Percentiles rank a stretch among this genome's conserved stretches.
Evolutionary conservation across 2,329 filamentous ascomycete species (phyloP).

Genomic region (Knufia fluminis): DNA sequence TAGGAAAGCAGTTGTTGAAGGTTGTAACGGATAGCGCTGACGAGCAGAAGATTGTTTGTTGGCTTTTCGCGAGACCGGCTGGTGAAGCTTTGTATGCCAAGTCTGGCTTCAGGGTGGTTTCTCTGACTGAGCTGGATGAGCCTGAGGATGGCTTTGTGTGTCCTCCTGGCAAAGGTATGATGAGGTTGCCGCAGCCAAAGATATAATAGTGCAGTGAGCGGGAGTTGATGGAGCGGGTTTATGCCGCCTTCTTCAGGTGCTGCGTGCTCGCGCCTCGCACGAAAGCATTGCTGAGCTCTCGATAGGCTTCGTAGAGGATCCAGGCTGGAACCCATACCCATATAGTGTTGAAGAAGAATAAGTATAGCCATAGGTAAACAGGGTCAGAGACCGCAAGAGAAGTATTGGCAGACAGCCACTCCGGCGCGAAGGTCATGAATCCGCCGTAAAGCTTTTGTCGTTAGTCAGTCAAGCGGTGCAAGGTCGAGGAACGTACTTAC

Average conservation of each 20-base stretch:
- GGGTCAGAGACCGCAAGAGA: conserved; percentile 51
- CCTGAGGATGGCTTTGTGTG: conserved; percentile 13
- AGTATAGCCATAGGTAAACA: conserved; percentile 55
- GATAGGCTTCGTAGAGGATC: conserved; percentile 8
- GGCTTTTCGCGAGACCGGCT: conserved; percentile 16
- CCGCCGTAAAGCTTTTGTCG: conserved; percentile 54
- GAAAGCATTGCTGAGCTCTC: conserved; percentile 5
- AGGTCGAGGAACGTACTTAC: too few relatives aligned
- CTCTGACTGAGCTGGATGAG: conserved; percentile 8
- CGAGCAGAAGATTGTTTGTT: conserved; percentile 17
- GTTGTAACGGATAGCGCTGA: conserved; percentile 17
- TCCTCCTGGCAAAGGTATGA: conserved; percentile 12
- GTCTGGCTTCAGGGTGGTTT: conserved; percentile 14
- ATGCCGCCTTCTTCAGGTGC: conserved; percentile 5
- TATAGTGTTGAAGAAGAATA: conserved; percentile 55
- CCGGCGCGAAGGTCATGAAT: conserved; percentile 58
- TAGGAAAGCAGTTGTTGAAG: conserved; percentile 16
- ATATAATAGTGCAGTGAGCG: background rate
- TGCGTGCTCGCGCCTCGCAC: conserved; percentile 5
- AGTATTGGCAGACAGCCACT: conserved; percentile 52
- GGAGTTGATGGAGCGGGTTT: background rate
- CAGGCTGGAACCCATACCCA: conserved; percentile 9
- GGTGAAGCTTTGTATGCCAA: conserved; percentile 15
- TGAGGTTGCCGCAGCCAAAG: conserved; percentile 11
- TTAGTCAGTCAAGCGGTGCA: too few relatives aligned